Percentiles rank a stretch among this genome's conserved stretches.
phyloP scores from a whole-genome alignment of 805 yeast species.

The Metschnikowia gruessii region DNA sequence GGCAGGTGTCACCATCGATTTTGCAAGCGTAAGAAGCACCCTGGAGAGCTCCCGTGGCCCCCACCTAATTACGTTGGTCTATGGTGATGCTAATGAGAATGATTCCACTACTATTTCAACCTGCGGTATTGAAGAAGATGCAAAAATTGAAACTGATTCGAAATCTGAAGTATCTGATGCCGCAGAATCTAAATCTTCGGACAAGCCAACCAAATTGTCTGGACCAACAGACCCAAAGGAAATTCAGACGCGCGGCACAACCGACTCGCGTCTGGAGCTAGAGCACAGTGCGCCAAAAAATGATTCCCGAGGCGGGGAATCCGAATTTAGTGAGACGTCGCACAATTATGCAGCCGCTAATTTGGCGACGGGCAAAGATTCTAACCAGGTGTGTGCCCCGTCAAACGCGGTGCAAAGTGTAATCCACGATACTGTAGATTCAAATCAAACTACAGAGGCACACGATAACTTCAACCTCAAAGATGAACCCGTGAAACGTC shows the following conservation, averaged over 20 bases:
- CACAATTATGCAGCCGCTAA: background rate
- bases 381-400: too few species aligned
- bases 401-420: too few species aligned
- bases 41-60: conserved; percentile 11
- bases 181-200: background rate
- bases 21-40: conserved; percentile 10
- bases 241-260: background rate
- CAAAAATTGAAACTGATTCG: background rate
- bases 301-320: background rate
- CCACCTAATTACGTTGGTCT: conserved; percentile 17
- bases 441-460: too few species aligned
- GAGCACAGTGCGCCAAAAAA: background rate
- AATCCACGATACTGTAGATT: too few species aligned
- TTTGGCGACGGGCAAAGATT: too few species aligned
- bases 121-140: background rate
- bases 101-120: background rate
- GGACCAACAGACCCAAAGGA: background rate
- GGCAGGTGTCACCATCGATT: conserved; percentile 14
- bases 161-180: background rate
- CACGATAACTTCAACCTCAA: too few species aligned
- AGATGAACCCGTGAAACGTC: conserved; percentile 4
- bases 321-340: background rate
- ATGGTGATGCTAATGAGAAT: conserved; percentile 10
- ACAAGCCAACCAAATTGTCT: background rate
- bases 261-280: background rate